A percentile compares a stretch with the other conserved stretches of the same genome.
These are phyloP conservation scores for Quercus lobata DNA, from an alignment of 331 rosid species.

Conservation along the genomic window DNA sequence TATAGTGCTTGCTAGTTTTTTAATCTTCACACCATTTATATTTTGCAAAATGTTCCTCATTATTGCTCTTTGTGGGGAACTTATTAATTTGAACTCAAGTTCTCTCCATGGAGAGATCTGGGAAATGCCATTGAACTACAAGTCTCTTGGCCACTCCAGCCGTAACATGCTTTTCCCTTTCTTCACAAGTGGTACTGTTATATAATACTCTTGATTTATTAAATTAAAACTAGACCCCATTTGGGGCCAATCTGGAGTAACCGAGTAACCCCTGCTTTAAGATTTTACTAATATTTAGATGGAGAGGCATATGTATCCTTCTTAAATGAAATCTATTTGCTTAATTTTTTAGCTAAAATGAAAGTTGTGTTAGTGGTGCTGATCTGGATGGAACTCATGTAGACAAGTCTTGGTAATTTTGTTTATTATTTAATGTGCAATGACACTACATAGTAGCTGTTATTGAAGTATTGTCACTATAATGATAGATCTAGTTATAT, in stretches of 20 bases:
- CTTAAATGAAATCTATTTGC: constrained; percentile 3
- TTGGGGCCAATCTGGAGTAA: background rate
- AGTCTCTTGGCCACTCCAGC: too few relatives aligned
- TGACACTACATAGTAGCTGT: background rate
- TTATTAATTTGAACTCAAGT: too few relatives aligned
- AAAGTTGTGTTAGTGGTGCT: background rate
- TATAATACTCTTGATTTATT: background rate
- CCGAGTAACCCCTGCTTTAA: background rate
- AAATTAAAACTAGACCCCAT: background rate
- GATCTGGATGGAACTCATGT: background rate
- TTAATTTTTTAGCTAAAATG: background rate
- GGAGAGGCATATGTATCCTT: background rate
- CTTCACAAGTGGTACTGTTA: too few relatives aligned
- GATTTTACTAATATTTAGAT: background rate
- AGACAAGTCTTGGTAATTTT: background rate
- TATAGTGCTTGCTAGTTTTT: background rate
- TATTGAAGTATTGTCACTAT: background rate
- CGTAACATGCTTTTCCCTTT: too few relatives aligned
- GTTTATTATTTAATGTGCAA: background rate
- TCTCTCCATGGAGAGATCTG: too few relatives aligned
- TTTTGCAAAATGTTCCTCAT: background rate
- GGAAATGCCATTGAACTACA: too few relatives aligned
- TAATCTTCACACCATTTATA: background rate
- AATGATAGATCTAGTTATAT: background rate
- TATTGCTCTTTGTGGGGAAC: too few relatives aligned